phyloP scores from a whole-genome alignment of 1,284 basidiomycete species.

The Caloboletus inedulis region DNA sequence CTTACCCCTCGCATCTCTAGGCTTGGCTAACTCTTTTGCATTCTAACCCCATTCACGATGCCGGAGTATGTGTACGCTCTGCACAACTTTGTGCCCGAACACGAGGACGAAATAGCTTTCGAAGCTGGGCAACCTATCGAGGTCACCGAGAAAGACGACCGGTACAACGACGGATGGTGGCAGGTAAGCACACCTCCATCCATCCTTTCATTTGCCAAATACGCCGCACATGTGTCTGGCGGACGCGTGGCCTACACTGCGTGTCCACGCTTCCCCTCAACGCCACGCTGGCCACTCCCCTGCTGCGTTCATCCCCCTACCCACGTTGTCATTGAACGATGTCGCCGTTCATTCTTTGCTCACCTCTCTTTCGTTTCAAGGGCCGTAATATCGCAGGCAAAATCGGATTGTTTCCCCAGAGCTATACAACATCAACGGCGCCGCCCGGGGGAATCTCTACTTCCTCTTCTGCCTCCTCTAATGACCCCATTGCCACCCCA shows the following conservation, averaged over 20 bases:
- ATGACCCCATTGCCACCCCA: conserved; percentile 25
- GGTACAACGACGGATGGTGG: conserved; percentile 99
- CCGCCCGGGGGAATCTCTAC: conserved; percentile 33
- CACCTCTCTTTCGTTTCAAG: conserved; percentile 40
- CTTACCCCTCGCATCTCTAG: conserved; percentile 1
- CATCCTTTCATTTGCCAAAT: conserved; percentile 16
- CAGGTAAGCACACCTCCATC: conserved; percentile 59
- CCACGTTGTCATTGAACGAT: conserved; percentile 22
- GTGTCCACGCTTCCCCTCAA: conserved; percentile 2
- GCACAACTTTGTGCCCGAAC: conserved; percentile 87
- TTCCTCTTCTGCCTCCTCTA: conserved; percentile 22
- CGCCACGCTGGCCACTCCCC: conserved; percentile 9
- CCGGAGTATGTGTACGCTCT: conserved; percentile 71
- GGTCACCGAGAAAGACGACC: conserved; percentile 91
- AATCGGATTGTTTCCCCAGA: conserved; percentile 87
- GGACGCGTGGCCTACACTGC: conserved; percentile 16
- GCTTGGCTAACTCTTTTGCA: not conserved
- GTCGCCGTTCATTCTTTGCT: conserved; percentile 25
- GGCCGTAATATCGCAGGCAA: conserved; percentile 83
- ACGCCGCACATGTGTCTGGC: conserved; percentile 1
- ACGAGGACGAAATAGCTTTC: conserved; percentile 92
- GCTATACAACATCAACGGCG: conserved; percentile 75
- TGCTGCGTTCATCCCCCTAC: conserved; percentile 8
- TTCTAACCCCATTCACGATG: conserved; percentile 31
- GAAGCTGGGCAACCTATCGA: conserved; percentile 84